Percentiles rank a stretch among this genome's conserved stretches.
These are phyloP conservation scores for Lactuca sativa DNA, from an alignment of 129 eudicot genomes.

Conservation along the genomic window DNA sequence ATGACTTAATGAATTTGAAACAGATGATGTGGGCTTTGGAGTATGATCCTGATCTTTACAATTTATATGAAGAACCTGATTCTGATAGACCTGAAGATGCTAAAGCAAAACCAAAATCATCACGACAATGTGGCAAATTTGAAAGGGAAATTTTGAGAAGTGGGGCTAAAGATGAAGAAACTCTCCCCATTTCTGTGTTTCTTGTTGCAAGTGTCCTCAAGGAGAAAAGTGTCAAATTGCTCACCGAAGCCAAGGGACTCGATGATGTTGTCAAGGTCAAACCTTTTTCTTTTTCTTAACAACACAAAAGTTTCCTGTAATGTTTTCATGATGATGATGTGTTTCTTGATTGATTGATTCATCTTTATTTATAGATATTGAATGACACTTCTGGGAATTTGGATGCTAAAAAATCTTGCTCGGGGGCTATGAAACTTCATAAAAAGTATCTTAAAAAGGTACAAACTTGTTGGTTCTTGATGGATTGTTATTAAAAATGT, in stretches of 20 bases:
- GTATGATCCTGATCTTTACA: constrained; percentile 66
- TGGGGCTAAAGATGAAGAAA: constrained; percentile 56
- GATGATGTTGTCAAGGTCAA: constrained; percentile 95
- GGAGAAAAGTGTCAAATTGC: constrained; percentile 71
- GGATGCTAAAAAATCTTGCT: constrained; percentile 85
- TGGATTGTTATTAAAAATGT: background rate
- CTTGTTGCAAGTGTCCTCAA: constrained; percentile 94
- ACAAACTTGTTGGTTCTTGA: constrained; percentile 2
- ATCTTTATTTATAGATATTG: constrained; percentile 52
- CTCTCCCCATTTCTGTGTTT: constrained; percentile 92
- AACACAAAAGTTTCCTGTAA: background rate
- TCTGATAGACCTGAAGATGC: constrained; percentile 62
- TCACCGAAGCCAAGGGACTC: constrained; percentile 88
- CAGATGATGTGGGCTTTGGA: constrained; percentile 99
- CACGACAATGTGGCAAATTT: constrained; percentile 77
- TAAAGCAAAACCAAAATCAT: constrained; percentile 73
- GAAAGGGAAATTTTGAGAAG: constrained; percentile 76
- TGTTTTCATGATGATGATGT: constrained; percentile 5
- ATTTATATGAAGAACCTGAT: constrained; percentile 34
- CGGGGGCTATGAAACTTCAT: constrained; percentile 90
- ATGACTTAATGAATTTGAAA: background rate
- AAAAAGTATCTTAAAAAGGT: constrained; percentile 80
- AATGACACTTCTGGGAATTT: constrained; percentile 78
- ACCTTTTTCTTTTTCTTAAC: too few species aligned
- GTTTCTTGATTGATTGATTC: background rate